A percentile compares a stretch with the other conserved stretches of the same genome.
Conservation (phyloP, 805 yeast species). For the Candida tammaniensis region DNA sequence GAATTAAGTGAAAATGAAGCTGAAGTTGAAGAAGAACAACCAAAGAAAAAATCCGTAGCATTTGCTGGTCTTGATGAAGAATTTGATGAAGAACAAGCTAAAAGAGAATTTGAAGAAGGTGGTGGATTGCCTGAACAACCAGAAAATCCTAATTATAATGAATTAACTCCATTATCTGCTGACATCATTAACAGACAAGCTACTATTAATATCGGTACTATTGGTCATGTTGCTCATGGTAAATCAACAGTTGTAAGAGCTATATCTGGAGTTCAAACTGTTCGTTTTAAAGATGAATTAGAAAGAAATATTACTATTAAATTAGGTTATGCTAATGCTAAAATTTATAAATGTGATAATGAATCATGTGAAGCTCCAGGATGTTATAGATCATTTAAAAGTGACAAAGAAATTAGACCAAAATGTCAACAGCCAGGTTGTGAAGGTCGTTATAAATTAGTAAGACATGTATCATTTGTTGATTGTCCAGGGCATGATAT, state of each 20-base stretch:
- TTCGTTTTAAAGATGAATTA: constrained; percentile 96
- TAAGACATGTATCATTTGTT: constrained; percentile 96
- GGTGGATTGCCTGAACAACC: constrained; percentile 99
- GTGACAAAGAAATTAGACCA: constrained; percentile 93
- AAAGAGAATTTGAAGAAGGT: constrained; percentile 91
- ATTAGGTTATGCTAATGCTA: constrained; percentile 98
- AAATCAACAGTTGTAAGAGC: constrained; percentile 92
- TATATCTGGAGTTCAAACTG: constrained; percentile 98
- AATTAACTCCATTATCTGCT: constrained; percentile 83
- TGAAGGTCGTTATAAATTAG: constrained; percentile 80
- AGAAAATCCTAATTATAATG: constrained; percentile 75
- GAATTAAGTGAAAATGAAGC: constrained; percentile 45
- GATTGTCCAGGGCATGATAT: constrained; percentile 99
- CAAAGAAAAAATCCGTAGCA: constrained; percentile 69
- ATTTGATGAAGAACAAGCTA: constrained; percentile 71
- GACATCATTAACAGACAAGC: constrained; percentile 99
- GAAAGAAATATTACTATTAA: constrained; percentile 99
- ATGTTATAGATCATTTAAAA: constrained; percentile 90
- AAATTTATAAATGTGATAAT: constrained; percentile 89
- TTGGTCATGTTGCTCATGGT: constrained; percentile 96
- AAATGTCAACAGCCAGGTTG: constrained; percentile 87
- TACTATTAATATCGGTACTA: constrained; percentile 96
- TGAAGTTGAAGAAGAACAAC: constrained; percentile 42
- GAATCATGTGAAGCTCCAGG: constrained; percentile 88
- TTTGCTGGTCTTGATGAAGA: constrained; percentile 72